Evolutionary conservation across 2,329 filamentous ascomycete genomes (phyloP).

Genomic region (Paecilomyces dactylethromorphus): DNA sequence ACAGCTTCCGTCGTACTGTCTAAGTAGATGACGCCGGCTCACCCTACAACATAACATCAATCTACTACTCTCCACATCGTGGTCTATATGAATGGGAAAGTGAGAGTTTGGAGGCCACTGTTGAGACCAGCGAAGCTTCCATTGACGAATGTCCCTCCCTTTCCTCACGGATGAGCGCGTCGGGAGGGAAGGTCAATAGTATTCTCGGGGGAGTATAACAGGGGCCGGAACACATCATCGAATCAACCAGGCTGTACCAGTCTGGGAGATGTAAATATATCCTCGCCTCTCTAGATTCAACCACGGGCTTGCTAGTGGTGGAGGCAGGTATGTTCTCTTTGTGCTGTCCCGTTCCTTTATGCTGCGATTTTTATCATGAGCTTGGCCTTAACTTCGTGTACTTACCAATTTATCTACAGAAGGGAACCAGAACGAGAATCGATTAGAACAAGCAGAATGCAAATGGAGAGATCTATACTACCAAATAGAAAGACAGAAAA

Average conservation of each 20-base stretch:
- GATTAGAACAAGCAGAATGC: too few relatives aligned
- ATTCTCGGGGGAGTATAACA: not conserved
- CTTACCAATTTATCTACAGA: too few relatives aligned
- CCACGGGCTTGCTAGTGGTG: not conserved
- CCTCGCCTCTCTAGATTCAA: too few relatives aligned
- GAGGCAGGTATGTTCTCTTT: not conserved
- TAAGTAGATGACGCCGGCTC: not conserved
- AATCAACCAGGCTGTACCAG: not conserved
- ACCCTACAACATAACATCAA: too few relatives aligned
- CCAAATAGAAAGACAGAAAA: too few relatives aligned
- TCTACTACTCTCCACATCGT: too few relatives aligned
- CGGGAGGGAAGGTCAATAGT: not conserved
- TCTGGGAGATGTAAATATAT: not conserved
- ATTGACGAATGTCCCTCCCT: not conserved
- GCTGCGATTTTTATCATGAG: too few relatives aligned
- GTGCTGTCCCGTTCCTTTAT: too few relatives aligned
- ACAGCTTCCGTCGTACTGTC: not conserved
- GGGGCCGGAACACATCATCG: not conserved
- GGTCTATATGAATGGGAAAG: not conserved
- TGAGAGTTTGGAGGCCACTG: not conserved
- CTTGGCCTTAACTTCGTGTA: too few relatives aligned
- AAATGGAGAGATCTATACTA: too few relatives aligned
- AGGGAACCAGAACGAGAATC: too few relatives aligned
- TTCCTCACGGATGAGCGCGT: too few relatives aligned
- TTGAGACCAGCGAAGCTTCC: not conserved